These are phyloP conservation scores for Ophiostoma quercus DNA, from an alignment of 2,329 filamentous ascomycete genomes.

Conservation along the genomic window DNA sequence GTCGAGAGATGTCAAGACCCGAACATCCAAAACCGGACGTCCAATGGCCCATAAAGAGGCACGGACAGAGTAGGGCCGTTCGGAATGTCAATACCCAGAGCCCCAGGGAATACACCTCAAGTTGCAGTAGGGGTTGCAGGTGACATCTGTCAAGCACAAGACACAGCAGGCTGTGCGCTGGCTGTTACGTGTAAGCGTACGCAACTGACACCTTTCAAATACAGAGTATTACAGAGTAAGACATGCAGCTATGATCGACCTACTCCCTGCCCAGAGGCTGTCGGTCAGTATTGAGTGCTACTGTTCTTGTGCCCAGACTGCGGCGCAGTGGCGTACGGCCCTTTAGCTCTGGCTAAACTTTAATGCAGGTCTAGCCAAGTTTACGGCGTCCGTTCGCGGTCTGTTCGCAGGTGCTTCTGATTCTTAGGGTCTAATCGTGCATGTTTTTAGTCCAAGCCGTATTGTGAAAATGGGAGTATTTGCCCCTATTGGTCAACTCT, in stretches of 20 bases:
- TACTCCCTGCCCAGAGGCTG: not conserved
- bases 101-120: not conserved
- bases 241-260: not conserved
- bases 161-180: not conserved
- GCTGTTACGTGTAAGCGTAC: not conserved
- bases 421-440: not conserved
- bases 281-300: too few relatives aligned
- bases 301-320: too few relatives aligned
- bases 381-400: not conserved
- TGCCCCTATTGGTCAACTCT: not conserved
- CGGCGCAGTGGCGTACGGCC: not conserved
- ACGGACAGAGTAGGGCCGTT: not conserved
- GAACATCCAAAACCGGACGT: not conserved
- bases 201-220: not conserved
- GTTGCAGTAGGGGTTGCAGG: not conserved
- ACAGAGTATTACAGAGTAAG: not conserved
- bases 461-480: not conserved
- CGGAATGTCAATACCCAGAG: not conserved
- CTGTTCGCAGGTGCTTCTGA: not conserved
- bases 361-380: not conserved
- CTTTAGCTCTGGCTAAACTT: not conserved
- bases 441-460: too few relatives aligned
- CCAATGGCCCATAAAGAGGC: not conserved
- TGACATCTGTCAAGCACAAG: not conserved
- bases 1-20: not conserved